Percentiles rank a stretch among this genome's conserved stretches.
Evolutionary conservation across 257 asterid species (phyloP).

Genomic region (Osmanthus fragrans): DNA sequence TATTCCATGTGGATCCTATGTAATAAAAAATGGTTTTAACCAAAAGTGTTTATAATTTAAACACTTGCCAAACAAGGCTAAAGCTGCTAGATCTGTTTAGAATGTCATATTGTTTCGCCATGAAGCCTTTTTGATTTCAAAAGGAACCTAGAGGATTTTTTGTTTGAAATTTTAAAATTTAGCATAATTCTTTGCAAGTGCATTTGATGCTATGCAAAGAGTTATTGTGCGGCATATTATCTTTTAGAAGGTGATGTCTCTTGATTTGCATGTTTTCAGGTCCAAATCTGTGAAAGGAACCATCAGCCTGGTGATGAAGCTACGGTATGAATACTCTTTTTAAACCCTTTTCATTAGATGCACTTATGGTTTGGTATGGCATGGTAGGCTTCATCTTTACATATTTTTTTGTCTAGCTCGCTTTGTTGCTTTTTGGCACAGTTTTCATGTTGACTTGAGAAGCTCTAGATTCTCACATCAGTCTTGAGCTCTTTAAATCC

Average conservation of each 20-base stretch:
- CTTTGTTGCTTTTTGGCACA: background rate
- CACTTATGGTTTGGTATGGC: background rate
- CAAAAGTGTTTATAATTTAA: no score
- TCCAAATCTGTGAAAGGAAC: slow-evolving; percentile 90
- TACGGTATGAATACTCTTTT: slow-evolving; percentile 47
- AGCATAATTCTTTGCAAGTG: background rate
- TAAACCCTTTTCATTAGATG: background rate
- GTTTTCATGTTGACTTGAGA: background rate
- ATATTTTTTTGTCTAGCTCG: slow-evolving; percentile 3
- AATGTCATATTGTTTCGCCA: background rate
- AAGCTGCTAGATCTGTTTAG: background rate
- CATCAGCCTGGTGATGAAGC: slow-evolving; percentile 91
- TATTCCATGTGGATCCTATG: no score
- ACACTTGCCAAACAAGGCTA: no score
- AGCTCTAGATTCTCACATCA: no score
- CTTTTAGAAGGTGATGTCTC: slow-evolving; percentile 20
- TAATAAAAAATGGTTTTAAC: no score
- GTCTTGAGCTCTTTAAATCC: no score
- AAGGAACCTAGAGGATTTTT: background rate
- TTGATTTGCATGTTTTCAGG: slow-evolving; percentile 50
- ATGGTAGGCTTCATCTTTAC: background rate
- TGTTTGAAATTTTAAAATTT: background rate
- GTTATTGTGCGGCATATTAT: background rate
- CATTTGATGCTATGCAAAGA: background rate
- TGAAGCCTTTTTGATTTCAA: background rate